Evolutionary conservation across 2,329 filamentous ascomycete genomes (phyloP).

Genomic region (Paecilomyces sp.): DNA sequence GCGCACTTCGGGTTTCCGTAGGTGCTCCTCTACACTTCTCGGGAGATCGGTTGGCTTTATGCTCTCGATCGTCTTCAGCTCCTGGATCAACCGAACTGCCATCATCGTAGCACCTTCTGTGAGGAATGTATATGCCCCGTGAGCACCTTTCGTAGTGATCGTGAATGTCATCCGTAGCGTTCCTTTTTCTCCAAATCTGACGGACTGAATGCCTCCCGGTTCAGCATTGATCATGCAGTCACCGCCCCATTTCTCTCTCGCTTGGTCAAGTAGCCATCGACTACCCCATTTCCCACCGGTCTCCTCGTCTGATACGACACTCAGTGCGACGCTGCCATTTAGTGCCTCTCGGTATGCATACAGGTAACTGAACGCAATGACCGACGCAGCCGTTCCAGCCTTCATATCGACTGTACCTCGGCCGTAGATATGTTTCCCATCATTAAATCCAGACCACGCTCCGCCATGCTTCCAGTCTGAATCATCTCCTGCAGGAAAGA

Average conservation of each 20-base stretch:
- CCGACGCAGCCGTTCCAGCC: slow-evolving; percentile 32
- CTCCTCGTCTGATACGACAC: slow-evolving; percentile 35
- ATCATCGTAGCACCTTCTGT: slow-evolving; percentile 32
- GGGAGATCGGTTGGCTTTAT: slow-evolving; percentile 18
- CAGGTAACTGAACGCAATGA: slow-evolving; percentile 33
- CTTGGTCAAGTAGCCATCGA: slow-evolving; percentile 25
- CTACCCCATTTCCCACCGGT: slow-evolving; percentile 31
- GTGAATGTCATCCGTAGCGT: slow-evolving; percentile 33
- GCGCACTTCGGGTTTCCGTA: slow-evolving; percentile 22
- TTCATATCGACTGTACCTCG: slow-evolving; percentile 40
- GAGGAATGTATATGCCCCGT: slow-evolving; percentile 35
- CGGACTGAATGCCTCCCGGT: slow-evolving; percentile 30
- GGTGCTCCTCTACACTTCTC: slow-evolving; percentile 17
- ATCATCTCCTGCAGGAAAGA: slow-evolving; percentile 30
- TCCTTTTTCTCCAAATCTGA: slow-evolving; percentile 38
- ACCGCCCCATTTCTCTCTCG: slow-evolving; percentile 27
- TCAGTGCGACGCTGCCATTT: slow-evolving; percentile 17
- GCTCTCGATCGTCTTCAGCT: slow-evolving; percentile 20
- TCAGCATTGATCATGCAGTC: slow-evolving; percentile 35
- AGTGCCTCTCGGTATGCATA: slow-evolving; percentile 13
- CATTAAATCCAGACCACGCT: slow-evolving; percentile 31
- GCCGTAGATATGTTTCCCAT: slow-evolving; percentile 26
- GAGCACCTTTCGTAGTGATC: slow-evolving; percentile 24
- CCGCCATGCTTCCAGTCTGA: slow-evolving; percentile 25
- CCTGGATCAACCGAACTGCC: slow-evolving; percentile 21